Conservation (phyloP, 352 stramenopile species). For the Phytophthora sp. region DNA sequence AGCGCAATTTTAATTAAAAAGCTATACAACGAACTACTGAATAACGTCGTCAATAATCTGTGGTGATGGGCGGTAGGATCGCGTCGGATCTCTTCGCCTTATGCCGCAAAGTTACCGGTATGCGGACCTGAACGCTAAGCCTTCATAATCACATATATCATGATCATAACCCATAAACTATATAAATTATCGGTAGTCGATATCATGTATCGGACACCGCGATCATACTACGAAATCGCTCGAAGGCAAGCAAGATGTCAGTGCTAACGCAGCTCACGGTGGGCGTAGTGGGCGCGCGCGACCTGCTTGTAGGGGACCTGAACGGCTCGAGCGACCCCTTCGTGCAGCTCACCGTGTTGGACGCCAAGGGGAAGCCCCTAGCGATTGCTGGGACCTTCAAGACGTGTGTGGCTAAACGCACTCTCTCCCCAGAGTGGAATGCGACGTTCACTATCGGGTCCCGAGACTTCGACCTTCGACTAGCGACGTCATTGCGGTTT, state of each 20-base stretch:
- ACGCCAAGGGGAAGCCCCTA: slow-evolving; percentile 53
- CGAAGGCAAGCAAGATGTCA: slow-evolving; percentile 24
- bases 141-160: too few species aligned
- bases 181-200: too few species aligned
- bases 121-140: too few species aligned
- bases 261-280: slow-evolving; percentile 44
- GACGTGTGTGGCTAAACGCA: slow-evolving; percentile 56
- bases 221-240: too few species aligned
- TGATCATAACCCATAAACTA: too few species aligned
- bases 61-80: too few species aligned
- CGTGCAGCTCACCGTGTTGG: slow-evolving; percentile 59
- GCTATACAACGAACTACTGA: too few species aligned
- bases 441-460: slow-evolving; percentile 55
- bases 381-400: slow-evolving; percentile 47
- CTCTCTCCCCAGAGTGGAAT: slow-evolving; percentile 58
- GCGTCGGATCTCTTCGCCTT: too few species aligned
- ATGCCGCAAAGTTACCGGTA: too few species aligned
- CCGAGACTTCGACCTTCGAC: slow-evolving; percentile 57
- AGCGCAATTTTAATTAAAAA: too few species aligned
- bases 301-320: slow-evolving; percentile 65
- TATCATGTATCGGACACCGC: too few species aligned
- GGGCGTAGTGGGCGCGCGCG: slow-evolving; percentile 59
- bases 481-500: slow-evolving; percentile 67
- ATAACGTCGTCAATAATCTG: too few species aligned
- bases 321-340: slow-evolving; percentile 82